Evolutionary conservation across 139 green algal genomes (phyloP).

Genomic region (Chlorella sp.): DNA sequence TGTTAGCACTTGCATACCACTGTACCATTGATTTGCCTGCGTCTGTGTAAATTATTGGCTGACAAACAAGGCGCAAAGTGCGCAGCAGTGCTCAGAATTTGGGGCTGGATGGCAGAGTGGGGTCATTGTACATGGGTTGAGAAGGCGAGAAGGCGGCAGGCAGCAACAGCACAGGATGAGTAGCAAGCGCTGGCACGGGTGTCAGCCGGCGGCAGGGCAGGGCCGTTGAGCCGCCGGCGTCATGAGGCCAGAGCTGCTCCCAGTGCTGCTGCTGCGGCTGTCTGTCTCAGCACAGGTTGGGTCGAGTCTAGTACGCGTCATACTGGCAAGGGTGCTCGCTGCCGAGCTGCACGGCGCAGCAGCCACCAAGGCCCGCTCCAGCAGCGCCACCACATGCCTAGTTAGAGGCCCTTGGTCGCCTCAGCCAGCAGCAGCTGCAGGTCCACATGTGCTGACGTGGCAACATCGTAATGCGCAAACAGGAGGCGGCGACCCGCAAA

Average conservation of each 20-base stretch:
- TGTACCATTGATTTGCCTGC: too few species aligned
- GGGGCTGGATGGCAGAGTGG: too few species aligned
- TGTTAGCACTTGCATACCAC: too few species aligned
- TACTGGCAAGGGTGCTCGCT: not conserved
- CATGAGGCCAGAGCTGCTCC: constrained; percentile 9
- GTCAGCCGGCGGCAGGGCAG: not conserved
- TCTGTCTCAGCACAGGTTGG: not conserved
- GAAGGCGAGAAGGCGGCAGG: too few species aligned
- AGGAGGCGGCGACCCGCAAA: constrained; percentile 72
- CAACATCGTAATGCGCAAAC: constrained; percentile 70
- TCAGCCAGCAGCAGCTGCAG: constrained; percentile 52
- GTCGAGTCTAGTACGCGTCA: not conserved
- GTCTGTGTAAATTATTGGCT: too few species aligned
- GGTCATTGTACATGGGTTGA: too few species aligned
- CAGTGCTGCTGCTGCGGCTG: not conserved
- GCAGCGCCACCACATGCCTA: too few species aligned
- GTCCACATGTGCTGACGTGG: constrained; percentile 76
- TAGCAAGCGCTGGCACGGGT: not conserved
- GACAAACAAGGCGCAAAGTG: not conserved
- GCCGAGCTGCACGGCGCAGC: not conserved
- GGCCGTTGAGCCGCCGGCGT: constrained; percentile 18
- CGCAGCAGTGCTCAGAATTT: too few species aligned
- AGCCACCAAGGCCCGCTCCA: not conserved
- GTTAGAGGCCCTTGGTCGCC: constrained; percentile 29
- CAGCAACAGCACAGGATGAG: not conserved